phyloP scores from a whole-genome alignment of 352 stramenopile species.

The Thraustochytrium sp. region DNA sequence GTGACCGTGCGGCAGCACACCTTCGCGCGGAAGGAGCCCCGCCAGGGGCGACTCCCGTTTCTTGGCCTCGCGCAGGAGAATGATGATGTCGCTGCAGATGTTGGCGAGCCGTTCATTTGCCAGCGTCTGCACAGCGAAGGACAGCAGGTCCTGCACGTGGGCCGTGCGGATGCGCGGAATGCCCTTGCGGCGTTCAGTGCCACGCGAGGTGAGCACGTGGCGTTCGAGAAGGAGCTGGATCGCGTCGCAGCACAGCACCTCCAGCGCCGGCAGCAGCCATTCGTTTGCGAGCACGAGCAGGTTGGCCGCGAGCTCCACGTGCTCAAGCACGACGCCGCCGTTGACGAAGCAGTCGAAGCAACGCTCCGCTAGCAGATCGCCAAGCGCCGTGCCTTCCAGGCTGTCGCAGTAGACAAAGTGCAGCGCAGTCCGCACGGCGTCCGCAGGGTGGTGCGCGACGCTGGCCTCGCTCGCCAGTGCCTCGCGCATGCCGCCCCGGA shows the following conservation, averaged over 20 bases:
- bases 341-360: background rate
- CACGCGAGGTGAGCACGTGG: background rate
- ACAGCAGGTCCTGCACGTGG: background rate
- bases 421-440: background rate
- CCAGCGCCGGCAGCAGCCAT: background rate
- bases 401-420: background rate
- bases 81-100: background rate
- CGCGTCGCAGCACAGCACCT: background rate
- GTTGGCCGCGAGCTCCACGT: background rate
- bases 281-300: constrained; percentile 2
- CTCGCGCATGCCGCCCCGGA: background rate
- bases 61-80: background rate
- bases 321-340: background rate
- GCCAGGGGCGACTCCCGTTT: background rate
- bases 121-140: background rate
- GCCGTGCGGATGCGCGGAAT: background rate
- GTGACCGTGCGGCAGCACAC: background rate
- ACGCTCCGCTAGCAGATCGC: background rate
- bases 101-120: background rate
- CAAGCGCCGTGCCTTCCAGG: background rate
- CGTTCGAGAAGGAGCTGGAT: background rate
- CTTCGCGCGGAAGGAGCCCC: background rate
- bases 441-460: background rate
- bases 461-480: background rate
- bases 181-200: background rate